Percentiles rank a stretch among this genome's conserved stretches.
Evolutionary conservation across 2,329 filamentous ascomycete genomes (phyloP).

Genomic region (Fusarium siculi): DNA sequence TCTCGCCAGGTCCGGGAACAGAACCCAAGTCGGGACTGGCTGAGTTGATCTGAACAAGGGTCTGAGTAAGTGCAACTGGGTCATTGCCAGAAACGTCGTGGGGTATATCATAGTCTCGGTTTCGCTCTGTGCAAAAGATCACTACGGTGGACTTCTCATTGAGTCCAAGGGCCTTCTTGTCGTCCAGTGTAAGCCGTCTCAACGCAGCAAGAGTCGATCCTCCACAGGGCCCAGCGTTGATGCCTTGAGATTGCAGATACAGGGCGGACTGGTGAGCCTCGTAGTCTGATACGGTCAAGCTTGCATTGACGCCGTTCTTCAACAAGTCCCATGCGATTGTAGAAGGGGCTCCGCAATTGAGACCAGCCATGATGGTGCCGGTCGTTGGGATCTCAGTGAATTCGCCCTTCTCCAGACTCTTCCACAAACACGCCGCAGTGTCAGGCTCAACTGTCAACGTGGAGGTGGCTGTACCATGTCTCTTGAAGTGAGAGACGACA

Average conservation of each 20-base stretch:
- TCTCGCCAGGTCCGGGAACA: constrained; percentile 57
- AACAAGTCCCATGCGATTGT: constrained; percentile 72
- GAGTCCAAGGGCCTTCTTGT: constrained; percentile 51
- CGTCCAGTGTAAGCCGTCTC: constrained; percentile 54
- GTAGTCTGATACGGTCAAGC: constrained; percentile 67
- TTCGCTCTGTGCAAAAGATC: constrained; percentile 70
- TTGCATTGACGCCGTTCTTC: constrained; percentile 66
- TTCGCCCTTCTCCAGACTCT: constrained; percentile 61
- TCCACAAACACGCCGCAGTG: constrained; percentile 67
- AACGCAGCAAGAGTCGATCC: constrained; percentile 68
- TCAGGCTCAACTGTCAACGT: constrained; percentile 79
- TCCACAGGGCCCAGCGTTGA: constrained; percentile 72
- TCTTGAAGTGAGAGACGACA: constrained; percentile 73
- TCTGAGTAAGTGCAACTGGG: constrained; percentile 55
- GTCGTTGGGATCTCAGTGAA: constrained; percentile 63
- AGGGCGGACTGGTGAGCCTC: constrained; percentile 70
- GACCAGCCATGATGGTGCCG: constrained; percentile 77
- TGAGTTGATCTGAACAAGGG: constrained; percentile 61
- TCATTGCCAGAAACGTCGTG: constrained; percentile 55
- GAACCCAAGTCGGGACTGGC: constrained; percentile 57
- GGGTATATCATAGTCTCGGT: constrained; percentile 62
- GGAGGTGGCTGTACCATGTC: constrained; percentile 38
- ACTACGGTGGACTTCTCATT: constrained; percentile 67
- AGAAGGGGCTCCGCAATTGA: constrained; percentile 78
- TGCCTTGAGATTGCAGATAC: constrained; percentile 59